A percentile compares a stretch with the other conserved stretches of the same genome.
Conservation (phyloP, 768 basidiomycete genomes). For the Calocybe cyanea region DNA sequence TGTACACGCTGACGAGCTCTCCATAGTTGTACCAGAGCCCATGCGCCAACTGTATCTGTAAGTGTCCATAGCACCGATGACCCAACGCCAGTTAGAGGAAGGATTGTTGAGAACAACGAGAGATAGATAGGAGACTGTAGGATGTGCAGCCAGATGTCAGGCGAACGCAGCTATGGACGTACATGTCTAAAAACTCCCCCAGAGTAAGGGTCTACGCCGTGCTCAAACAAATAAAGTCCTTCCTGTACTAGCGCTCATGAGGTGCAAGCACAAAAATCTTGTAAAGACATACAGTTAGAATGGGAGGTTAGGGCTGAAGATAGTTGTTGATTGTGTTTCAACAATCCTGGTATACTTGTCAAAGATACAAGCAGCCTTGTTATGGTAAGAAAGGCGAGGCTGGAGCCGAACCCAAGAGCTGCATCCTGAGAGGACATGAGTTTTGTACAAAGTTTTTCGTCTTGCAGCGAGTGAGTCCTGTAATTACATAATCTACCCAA, state of each 20-base stretch:
- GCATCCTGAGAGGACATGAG: neutral
- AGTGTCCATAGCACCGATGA: slow-evolving; percentile 67
- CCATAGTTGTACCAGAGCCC: slow-evolving; percentile 68
- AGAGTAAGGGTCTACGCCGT: slow-evolving; percentile 83
- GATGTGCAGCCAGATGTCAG: neutral
- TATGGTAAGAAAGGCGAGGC: slow-evolving; percentile 40
- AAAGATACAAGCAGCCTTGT: slow-evolving; percentile 51
- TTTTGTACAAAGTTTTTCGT: slow-evolving; percentile 11
- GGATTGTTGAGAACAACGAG: slow-evolving; percentile 65
- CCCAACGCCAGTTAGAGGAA: slow-evolving; percentile 47
- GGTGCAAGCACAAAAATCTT: slow-evolving; percentile 3
- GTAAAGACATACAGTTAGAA: slow-evolving; percentile 57
- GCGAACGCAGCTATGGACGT: slow-evolving; percentile 22
- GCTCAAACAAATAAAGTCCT: slow-evolving; percentile 75
- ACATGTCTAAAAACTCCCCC: slow-evolving; percentile 88
- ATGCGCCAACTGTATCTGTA: slow-evolving; percentile 64
- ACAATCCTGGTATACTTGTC: slow-evolving; percentile 41
- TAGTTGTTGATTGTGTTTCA: slow-evolving; percentile 73
- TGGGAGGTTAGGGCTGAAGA: slow-evolving; percentile 81
- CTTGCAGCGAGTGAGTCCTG: too few species aligned
- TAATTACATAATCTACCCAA: neutral
- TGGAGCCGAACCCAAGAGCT: slow-evolving; percentile 13
- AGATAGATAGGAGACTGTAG: slow-evolving; percentile 77
- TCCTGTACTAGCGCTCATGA: slow-evolving; percentile 64
- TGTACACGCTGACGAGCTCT: slow-evolving; percentile 50